Base-by-base conservation (phyloP, 306 rosid species). In the Prunus armeniaca region DNA sequence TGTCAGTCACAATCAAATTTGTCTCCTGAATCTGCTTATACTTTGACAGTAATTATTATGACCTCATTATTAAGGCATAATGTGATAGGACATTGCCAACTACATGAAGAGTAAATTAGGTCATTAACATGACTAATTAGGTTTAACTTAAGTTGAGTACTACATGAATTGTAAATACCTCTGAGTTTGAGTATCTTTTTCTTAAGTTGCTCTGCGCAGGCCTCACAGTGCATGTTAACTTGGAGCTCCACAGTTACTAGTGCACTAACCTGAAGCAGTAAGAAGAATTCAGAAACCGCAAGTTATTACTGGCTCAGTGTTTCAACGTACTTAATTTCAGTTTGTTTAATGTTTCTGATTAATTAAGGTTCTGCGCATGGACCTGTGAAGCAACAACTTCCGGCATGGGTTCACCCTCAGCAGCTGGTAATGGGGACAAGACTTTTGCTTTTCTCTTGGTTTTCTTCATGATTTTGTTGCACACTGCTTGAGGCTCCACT, bases 141-240 rank as follows among this genome's bases (percentile, higher is more conserved):
- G 7, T 32, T 32, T 32, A 32, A 32, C 7, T 32, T 32, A 32
- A 32, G 38, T 32, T 5, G 38, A 32, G 38, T 32, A 32, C 38
- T 32, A 32, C 38, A 32, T 32, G 38, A 32, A 32, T 4, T 5
- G 41, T 54, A 6, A 18, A n/a, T 89, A 91, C 98, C 98, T 90
- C 97, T 93, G 94, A 93, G 86, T 88, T 93, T 86, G 75, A 91
- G 94, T 61, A 93, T 93, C 87, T 91, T 91, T 77, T 52, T 91
- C 93, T 90, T 88, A 63, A 93, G 94, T 80, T 93, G 96, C 77
- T 85, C 85, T 70, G 98, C 98, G 86, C 98, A 93, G 18, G 98
- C 96, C 79, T 88, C 96, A 82, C 98, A 93, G 75, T 93, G 98
- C 98, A 93, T 91, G 87, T 91, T 91, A 50, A 93, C 93, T 77